Conservation (phyloP, 768 basidiomycete genomes). For the Lactarius evosmus region DNA sequence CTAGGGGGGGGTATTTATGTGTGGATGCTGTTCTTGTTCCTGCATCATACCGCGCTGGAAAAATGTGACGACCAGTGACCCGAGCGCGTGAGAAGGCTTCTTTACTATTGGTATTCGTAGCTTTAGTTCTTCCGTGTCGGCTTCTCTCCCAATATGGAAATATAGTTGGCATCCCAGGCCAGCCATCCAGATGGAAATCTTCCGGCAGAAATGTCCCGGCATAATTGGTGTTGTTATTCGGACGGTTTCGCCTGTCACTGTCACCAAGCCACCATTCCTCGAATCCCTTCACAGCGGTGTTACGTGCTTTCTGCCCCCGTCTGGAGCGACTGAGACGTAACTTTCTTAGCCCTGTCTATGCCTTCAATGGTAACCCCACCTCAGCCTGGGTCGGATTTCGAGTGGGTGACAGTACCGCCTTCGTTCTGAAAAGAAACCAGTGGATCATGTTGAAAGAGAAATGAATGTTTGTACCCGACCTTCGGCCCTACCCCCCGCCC, state of each 20-base stretch:
- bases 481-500: not conserved
- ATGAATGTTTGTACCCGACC: not conserved
- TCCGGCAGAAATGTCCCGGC: not conserved
- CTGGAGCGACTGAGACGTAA: not conserved
- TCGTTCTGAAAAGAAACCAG: not conserved
- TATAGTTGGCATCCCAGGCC: not conserved
- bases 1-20: constrained; percentile 12
- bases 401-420: not conserved
- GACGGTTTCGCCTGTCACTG: not conserved
- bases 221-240: not conserved
- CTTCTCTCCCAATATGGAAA: constrained; percentile 1
- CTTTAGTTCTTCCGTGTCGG: not conserved
- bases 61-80: not conserved
- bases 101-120: constrained; percentile 8
- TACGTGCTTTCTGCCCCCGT: not conserved
- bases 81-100: not conserved
- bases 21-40: not conserved
- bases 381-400: not conserved
- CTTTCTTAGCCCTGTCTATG: not conserved
- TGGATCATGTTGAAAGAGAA: not conserved
- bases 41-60: not conserved
- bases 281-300: not conserved
- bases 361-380: not conserved
- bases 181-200: not conserved
- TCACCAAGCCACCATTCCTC: not conserved